Percentiles rank a stretch among this genome's conserved stretches.
Evolutionary conservation across 352 stramenopile species (phyloP).

Genomic region (Pythium brachiatum): DNA sequence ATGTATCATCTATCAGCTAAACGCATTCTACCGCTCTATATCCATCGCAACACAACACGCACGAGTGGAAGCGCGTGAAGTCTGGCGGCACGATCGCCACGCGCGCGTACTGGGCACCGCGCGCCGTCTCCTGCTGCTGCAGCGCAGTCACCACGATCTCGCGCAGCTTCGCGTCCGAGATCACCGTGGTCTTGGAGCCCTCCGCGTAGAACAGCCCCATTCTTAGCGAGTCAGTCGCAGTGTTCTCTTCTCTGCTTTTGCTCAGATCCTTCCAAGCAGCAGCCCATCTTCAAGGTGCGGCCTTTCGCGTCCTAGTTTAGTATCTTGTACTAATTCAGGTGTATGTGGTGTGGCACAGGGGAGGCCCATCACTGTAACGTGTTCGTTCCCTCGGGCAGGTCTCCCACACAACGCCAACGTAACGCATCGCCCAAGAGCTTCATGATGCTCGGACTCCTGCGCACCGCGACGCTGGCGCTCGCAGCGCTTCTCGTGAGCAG

Average conservation of each 20-base stretch:
- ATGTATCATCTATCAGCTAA: neutral
- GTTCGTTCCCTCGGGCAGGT: neutral
- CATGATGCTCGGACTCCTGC: conserved; percentile 29
- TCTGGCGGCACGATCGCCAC: conserved; percentile 94
- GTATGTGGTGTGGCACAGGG: conserved; percentile 13
- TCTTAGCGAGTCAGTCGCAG: neutral
- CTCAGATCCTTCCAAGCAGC: neutral
- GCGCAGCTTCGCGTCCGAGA: conserved; percentile 62
- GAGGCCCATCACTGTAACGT: neutral
- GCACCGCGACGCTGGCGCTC: conserved; percentile 34
- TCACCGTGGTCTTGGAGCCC: conserved; percentile 54
- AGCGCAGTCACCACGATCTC: conserved; percentile 63
- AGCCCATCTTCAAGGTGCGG: neutral
- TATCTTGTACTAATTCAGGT: conserved; percentile 3
- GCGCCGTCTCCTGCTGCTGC: conserved; percentile 55
- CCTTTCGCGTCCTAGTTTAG: neutral
- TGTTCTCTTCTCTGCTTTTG: neutral
- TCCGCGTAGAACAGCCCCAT: conserved; percentile 81
- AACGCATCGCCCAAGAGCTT: neutral
- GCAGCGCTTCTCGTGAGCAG: conserved; percentile 22
- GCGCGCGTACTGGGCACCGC: conserved; percentile 51
- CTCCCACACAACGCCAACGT: neutral
- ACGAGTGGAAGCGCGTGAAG: conserved; percentile 96
- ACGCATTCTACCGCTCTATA: no score
- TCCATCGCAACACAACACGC: conserved; percentile 26